Percentiles rank a stretch among this genome's conserved stretches.
Evolutionary conservation across 345 rosid genomes (phyloP).

Genomic region (Citrus inodora): DNA sequence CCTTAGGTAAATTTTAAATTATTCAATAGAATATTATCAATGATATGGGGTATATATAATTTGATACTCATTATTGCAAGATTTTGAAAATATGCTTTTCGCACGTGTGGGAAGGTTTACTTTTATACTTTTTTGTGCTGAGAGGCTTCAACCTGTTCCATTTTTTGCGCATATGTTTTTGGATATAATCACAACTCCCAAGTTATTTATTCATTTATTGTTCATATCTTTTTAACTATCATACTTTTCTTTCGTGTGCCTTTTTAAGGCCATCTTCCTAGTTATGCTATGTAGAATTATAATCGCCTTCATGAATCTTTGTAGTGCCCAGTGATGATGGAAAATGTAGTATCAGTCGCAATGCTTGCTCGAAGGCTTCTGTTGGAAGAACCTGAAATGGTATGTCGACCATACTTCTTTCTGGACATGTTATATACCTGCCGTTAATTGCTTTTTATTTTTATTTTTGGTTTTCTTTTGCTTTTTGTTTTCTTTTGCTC

Average conservation of each 20-base stretch:
- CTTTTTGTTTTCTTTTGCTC: no score
- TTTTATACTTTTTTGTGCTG: not conserved
- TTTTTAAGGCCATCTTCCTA: not conserved
- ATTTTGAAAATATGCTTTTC: not conserved
- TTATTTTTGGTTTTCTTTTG: no score
- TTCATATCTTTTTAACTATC: not conserved
- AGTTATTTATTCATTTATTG: not conserved
- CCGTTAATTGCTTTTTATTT: not conserved
- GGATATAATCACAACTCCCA: not conserved
- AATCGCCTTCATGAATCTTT: conserved; percentile 11
- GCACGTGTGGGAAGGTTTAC: not conserved
- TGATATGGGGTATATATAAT: not conserved
- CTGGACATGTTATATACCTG: conserved; percentile 5
- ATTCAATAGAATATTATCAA: not conserved
- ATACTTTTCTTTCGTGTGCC: not conserved
- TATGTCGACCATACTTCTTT: conserved; percentile 26
- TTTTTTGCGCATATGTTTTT: not conserved
- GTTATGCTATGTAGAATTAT: conserved; percentile 1
- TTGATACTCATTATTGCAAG: not conserved
- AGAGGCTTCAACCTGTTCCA: not conserved
- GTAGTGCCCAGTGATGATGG: conserved; percentile 71
- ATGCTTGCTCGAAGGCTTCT: conserved; percentile 89
- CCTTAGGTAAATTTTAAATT: no score
- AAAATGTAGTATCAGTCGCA: conserved; percentile 71
- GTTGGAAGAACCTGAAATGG: conserved; percentile 82